phyloP scores from a whole-genome alignment of 192 early-diverging fungal species.

The Linnemannia hyalina region DNA sequence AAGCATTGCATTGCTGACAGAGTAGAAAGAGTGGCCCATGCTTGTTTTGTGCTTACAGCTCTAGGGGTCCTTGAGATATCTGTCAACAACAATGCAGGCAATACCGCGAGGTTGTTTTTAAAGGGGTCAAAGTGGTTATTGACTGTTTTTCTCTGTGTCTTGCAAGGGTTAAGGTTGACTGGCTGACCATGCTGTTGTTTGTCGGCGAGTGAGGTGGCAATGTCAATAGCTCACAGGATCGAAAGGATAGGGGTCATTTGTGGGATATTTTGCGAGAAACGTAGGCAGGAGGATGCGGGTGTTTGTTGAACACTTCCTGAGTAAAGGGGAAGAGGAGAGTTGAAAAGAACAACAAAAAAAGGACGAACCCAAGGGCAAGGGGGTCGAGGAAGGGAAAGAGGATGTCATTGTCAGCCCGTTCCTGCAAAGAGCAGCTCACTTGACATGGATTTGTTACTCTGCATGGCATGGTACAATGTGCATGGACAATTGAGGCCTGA shows the following conservation, averaged over 20 bases:
- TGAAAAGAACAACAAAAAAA: not conserved
- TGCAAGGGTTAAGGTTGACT: not conserved
- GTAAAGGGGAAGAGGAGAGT: not conserved
- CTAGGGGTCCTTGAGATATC: too few species aligned
- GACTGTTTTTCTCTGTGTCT: not conserved
- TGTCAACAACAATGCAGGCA: not conserved
- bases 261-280: not conserved
- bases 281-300: not conserved
- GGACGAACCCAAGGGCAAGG: not conserved
- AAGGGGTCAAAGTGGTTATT: not conserved
- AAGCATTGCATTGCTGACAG: too few species aligned
- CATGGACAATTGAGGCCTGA: not conserved
- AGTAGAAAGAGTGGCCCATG: too few species aligned
- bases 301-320: not conserved
- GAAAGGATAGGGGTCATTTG: constrained; percentile 10
- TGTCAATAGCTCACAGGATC: constrained; percentile 10
- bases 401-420: not conserved
- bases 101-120: not conserved
- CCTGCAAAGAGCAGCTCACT: not conserved
- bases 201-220: not conserved
- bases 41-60: too few species aligned
- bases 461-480: not conserved
- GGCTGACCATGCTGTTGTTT: not conserved
- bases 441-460: not conserved
- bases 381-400: not conserved